Conservation (phyloP, 257 asterid genomes). For the Scutellaria galericulata region DNA sequence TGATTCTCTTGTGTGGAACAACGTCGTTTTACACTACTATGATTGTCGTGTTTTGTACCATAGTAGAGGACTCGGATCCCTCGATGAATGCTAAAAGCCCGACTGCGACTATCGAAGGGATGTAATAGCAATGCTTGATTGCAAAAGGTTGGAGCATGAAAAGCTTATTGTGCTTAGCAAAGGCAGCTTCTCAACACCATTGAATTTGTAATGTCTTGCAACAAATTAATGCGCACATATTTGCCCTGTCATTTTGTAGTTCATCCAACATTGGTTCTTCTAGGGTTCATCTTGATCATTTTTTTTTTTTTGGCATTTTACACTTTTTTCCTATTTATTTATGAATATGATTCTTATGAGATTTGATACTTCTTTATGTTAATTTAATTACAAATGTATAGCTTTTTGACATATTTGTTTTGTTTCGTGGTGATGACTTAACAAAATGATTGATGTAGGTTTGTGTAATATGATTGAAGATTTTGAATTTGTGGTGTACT, state of each 20-base stretch:
- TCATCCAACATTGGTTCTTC: too few relatives aligned
- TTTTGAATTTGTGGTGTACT: neutral
- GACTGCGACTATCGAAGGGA: neutral
- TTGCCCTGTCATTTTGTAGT: too few relatives aligned
- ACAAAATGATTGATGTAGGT: neutral
- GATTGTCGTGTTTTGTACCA: too few relatives aligned
- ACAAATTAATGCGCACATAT: too few relatives aligned
- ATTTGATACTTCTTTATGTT: too few relatives aligned
- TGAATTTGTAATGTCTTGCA: neutral
- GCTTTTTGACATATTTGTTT: conserved; percentile 1
- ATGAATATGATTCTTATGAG: too few relatives aligned
- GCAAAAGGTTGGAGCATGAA: conserved; percentile 1
- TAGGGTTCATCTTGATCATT: too few relatives aligned
- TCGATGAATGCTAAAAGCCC: too few relatives aligned
- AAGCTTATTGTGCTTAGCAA: neutral
- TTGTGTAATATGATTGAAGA: neutral
- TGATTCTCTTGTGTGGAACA: neutral
- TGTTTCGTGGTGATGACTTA: neutral
- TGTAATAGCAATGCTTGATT: neutral
- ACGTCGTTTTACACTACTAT: neutral
- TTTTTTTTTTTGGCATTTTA: too few relatives aligned
- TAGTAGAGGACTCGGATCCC: too few relatives aligned
- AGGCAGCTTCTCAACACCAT: neutral
- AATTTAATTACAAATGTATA: neutral
- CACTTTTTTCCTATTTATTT: neutral